Percentiles rank a stretch among this genome's conserved stretches.
Conservation (phyloP, 495 filamentous ascomycete genomes). For the Polyplosphaeria fusca region DNA sequence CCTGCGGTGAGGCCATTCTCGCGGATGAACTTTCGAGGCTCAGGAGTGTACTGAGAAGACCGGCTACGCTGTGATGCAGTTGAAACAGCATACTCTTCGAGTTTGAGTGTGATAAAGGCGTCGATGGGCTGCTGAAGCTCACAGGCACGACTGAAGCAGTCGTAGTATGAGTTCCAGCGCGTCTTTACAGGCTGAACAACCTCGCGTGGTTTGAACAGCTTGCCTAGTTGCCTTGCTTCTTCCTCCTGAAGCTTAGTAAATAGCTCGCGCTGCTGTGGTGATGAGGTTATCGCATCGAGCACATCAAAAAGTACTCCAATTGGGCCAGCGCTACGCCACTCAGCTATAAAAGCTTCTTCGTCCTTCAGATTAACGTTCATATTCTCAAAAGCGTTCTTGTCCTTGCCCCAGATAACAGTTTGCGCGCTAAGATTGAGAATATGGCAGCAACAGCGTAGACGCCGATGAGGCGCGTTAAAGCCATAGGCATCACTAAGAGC, state of each 20-base stretch:
- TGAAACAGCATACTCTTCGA: not conserved
- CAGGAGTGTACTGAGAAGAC: no score
- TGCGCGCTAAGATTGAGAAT: slow-evolving; percentile 11
- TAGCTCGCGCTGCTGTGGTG: no score
- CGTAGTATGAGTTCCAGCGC: slow-evolving; percentile 1
- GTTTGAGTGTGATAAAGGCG: not conserved
- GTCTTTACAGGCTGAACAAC: slow-evolving; percentile 5
- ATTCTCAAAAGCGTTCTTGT: slow-evolving; percentile 1
- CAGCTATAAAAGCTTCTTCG: no score
- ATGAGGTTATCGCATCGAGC: no score
- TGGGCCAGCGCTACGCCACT: no score
- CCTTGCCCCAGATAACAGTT: slow-evolving; percentile 1
- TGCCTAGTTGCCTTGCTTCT: not conserved
- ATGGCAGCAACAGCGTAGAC: slow-evolving; percentile 6
- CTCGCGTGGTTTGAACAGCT: not conserved
- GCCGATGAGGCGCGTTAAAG: slow-evolving; percentile 3
- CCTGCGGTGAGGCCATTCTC: slow-evolving; percentile 2
- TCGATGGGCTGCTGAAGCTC: not conserved
- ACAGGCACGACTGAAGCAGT: not conserved
- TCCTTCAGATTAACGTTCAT: not conserved
- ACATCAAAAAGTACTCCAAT: no score
- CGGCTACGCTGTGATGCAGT: no score
- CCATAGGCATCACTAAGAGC: not conserved
- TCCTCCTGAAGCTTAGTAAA: no score
- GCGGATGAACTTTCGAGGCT: not conserved